Conservation (phyloP, 371 early-diverging fungal genomes). For the Mortierella sp. region DNA sequence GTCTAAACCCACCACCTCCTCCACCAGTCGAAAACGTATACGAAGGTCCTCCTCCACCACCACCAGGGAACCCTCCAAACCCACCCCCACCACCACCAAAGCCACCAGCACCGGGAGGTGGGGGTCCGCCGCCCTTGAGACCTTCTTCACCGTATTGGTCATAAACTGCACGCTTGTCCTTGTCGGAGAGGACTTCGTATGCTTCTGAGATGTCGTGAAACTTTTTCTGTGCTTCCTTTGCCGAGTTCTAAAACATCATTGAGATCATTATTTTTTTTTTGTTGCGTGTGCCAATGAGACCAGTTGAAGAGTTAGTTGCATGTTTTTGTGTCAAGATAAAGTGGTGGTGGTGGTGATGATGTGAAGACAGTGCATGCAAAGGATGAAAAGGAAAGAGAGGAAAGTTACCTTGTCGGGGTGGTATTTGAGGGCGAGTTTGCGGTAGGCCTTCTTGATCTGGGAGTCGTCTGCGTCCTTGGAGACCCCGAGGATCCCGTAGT, state of each 20-base stretch:
- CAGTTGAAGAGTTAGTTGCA: not conserved
- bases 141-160: conserved; percentile 95
- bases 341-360: too few species aligned
- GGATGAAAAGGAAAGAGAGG: not conserved
- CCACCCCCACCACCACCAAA: conserved; percentile 66
- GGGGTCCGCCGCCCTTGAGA: conserved; percentile 73
- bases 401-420: conserved; percentile 83
- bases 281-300: not conserved
- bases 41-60: conserved; percentile 39
- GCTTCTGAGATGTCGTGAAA: conserved; percentile 93
- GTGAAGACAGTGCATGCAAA: too few species aligned
- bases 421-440: conserved; percentile 88
- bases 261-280: too few species aligned
- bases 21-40: not conserved
- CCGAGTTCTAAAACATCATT: conserved; percentile 28
- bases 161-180: conserved; percentile 87
- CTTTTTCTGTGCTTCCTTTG: conserved; percentile 67
- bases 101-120: conserved; percentile 54
- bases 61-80: conserved; percentile 62
- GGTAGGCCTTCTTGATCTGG: conserved; percentile 93
- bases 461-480: conserved; percentile 88
- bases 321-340: not conserved
- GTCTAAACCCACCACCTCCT: conserved; percentile 74
- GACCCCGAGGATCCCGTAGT: conserved; percentile 93
- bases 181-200: conserved; percentile 95